A percentile compares a stretch with the other conserved stretches of the same genome.
Evolutionary conservation across 306 rosid genomes (phyloP).

Genomic region (Rosa rugosa): DNA sequence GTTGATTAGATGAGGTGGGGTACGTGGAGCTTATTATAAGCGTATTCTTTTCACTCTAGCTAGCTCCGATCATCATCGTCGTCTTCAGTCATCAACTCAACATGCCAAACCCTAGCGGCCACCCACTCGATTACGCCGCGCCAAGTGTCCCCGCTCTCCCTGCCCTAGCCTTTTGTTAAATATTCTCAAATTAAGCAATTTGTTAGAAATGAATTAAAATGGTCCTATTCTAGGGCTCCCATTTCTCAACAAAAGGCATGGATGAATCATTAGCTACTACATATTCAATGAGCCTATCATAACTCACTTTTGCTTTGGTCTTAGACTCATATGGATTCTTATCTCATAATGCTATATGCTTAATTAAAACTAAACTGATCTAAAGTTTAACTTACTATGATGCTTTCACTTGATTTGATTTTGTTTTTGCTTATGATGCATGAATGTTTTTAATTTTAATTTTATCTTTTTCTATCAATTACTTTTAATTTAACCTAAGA

Average conservation of each 20-base stretch:
- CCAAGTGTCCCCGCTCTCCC: constrained; percentile 50
- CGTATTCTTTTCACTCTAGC: constrained; percentile 42
- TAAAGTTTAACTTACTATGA: constrained; percentile 8
- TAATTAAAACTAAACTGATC: constrained; percentile 23
- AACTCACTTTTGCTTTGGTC: constrained; percentile 35
- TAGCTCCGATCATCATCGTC: constrained; percentile 41
- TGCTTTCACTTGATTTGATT: constrained; percentile 18
- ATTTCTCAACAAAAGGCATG: constrained; percentile 42
- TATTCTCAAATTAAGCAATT: constrained; percentile 28
- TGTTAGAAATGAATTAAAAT: constrained; percentile 13
- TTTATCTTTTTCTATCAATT: not conserved
- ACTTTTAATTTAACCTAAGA: not conserved
- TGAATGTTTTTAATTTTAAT: not conserved
- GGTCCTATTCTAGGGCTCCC: constrained; percentile 32
- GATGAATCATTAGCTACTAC: constrained; percentile 49
- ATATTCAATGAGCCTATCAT: constrained; percentile 58
- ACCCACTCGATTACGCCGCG: constrained; percentile 51
- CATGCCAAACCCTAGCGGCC: constrained; percentile 36
- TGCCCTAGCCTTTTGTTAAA: constrained; percentile 17
- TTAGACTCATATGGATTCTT: constrained; percentile 15
- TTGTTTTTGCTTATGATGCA: constrained; percentile 18
- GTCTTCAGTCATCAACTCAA: not conserved
- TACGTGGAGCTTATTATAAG: not conserved
- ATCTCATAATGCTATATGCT: constrained; percentile 26
- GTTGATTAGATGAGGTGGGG: constrained; percentile 62